Conservation (phyloP, 2,329 filamentous ascomycete species). For the Verticillium nubilum region DNA sequence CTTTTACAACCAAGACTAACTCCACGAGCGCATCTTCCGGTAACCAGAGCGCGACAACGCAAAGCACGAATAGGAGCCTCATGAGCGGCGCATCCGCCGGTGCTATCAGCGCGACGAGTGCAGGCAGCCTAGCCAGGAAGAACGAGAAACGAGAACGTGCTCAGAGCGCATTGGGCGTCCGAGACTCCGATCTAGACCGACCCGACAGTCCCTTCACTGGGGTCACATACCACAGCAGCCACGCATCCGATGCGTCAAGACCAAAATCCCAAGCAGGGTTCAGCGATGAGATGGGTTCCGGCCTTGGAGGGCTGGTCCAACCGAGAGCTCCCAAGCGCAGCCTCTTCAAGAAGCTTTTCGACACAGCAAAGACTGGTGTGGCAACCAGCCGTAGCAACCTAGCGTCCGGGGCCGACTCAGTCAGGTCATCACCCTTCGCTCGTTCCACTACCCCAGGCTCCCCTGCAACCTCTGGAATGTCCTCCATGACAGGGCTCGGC, state of each 20-base stretch:
- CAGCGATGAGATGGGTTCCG: slow-evolving; percentile 58
- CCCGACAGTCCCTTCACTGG: slow-evolving; percentile 66
- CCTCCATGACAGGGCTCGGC: slow-evolving; percentile 23
- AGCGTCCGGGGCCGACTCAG: slow-evolving; percentile 48
- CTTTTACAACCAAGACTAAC: slow-evolving; percentile 83
- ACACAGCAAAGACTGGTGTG: slow-evolving; percentile 89
- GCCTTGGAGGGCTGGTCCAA: slow-evolving; percentile 70
- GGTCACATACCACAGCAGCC: slow-evolving; percentile 87
- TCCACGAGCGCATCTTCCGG: slow-evolving; percentile 73
- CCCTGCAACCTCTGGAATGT: slow-evolving; percentile 39
- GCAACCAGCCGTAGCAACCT: slow-evolving; percentile 85
- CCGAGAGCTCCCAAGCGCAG: slow-evolving; percentile 79
- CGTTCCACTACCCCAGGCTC: slow-evolving; percentile 33
- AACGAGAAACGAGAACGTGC: slow-evolving; percentile 47
- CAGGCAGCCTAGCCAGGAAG: slow-evolving; percentile 82
- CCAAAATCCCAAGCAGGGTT: slow-evolving; percentile 63
- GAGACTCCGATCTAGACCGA: slow-evolving; percentile 43
- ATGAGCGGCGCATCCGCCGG: slow-evolving; percentile 94
- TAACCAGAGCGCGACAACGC: slow-evolving; percentile 67
- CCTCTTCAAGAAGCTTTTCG: slow-evolving; percentile 93
- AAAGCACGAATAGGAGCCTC: slow-evolving; percentile 75
- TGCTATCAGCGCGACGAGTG: slow-evolving; percentile 90
- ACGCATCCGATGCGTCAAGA: slow-evolving; percentile 59
- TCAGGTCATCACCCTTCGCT: slow-evolving; percentile 36
- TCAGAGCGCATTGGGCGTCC: slow-evolving; percentile 59